These are phyloP conservation scores for Middelhovenomyces tepae DNA, from an alignment of 805 yeast genomes.

Conservation along the genomic window DNA sequence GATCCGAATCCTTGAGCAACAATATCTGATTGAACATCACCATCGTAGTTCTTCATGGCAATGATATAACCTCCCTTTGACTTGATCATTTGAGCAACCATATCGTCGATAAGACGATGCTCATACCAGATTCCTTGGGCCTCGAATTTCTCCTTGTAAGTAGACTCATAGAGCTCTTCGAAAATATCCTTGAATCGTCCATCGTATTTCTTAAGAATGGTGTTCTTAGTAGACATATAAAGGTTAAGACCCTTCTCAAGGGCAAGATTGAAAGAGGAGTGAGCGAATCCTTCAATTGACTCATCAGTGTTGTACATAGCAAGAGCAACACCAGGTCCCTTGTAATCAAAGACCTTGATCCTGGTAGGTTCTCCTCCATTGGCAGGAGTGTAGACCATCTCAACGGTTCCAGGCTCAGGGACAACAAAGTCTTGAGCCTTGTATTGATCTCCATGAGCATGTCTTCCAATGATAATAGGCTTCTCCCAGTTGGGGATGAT, in stretches of 20 bases:
- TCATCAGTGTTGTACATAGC: slow-evolving; percentile 95
- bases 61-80: slow-evolving; percentile 90
- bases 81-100: slow-evolving; percentile 98
- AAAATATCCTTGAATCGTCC: slow-evolving; percentile 94
- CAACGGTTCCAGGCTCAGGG: slow-evolving; percentile 71
- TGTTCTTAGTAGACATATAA: slow-evolving; percentile 87
- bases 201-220: slow-evolving; percentile 87
- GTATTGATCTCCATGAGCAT: slow-evolving; percentile 96
- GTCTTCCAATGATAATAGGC: slow-evolving; percentile 96
- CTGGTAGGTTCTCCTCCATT: slow-evolving; percentile 48
- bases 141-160: slow-evolving; percentile 67
- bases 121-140: slow-evolving; percentile 86
- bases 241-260: slow-evolving; percentile 67
- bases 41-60: slow-evolving; percentile 97
- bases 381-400: slow-evolving; percentile 65
- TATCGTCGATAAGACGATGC: slow-evolving; percentile 93
- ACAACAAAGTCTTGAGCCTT: slow-evolving; percentile 81
- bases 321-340: slow-evolving; percentile 71
- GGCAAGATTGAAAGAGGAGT: slow-evolving; percentile 83
- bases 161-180: slow-evolving; percentile 64
- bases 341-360: slow-evolving; percentile 58
- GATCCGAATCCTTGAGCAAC: slow-evolving; percentile 99
- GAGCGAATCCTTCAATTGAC: slow-evolving; percentile 87
- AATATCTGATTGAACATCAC: slow-evolving; percentile 93
- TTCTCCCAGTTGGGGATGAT: slow-evolving; percentile 87